A percentile compares a stretch with the other conserved stretches of the same genome.
Conservation (phyloP, 139 green algal species). For the Nannochloris sp. region DNA sequence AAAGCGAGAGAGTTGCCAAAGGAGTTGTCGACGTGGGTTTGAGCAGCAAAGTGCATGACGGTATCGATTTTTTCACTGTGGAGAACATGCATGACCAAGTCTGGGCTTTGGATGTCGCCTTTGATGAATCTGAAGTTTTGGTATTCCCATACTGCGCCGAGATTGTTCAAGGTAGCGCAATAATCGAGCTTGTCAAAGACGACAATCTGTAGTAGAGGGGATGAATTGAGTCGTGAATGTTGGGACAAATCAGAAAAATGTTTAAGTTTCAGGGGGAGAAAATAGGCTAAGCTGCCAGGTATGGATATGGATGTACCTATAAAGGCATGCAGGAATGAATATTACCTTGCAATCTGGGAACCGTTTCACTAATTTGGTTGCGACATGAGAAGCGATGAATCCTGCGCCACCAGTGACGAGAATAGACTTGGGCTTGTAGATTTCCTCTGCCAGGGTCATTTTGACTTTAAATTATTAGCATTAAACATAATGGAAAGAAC, state of each 20-base stretch:
- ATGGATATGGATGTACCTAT: too few relatives aligned
- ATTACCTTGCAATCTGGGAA: not conserved
- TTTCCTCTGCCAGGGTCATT: not conserved
- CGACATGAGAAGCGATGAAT: not conserved
- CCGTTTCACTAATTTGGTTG: not conserved
- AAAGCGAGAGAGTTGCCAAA: constrained; percentile 95
- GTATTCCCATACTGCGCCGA: constrained; percentile 35
- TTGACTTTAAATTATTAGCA: too few relatives aligned
- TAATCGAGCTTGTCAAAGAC: constrained; percentile 98
- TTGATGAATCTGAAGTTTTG: constrained; percentile 95
- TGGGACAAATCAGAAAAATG: not conserved
- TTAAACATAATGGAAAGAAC: too few relatives aligned
- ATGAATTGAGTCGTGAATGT: not conserved
- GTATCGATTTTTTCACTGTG: constrained; percentile 87
- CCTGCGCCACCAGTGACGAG: not conserved
- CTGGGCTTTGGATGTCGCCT: constrained; percentile 86
- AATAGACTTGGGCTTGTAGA: not conserved
- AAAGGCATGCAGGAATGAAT: too few relatives aligned
- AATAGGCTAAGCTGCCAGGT: too few relatives aligned
- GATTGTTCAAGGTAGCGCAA: constrained; percentile 82
- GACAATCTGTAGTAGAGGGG: constrained; percentile 53
- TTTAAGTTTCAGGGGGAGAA: too few relatives aligned
- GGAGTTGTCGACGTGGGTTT: constrained; percentile 98
- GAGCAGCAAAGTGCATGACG: constrained; percentile 95
- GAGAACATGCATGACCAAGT: constrained; percentile 84